These are phyloP conservation scores for Tausonia pullulans DNA, from an alignment of 1,284 basidiomycete genomes.

Conservation along the genomic window DNA sequence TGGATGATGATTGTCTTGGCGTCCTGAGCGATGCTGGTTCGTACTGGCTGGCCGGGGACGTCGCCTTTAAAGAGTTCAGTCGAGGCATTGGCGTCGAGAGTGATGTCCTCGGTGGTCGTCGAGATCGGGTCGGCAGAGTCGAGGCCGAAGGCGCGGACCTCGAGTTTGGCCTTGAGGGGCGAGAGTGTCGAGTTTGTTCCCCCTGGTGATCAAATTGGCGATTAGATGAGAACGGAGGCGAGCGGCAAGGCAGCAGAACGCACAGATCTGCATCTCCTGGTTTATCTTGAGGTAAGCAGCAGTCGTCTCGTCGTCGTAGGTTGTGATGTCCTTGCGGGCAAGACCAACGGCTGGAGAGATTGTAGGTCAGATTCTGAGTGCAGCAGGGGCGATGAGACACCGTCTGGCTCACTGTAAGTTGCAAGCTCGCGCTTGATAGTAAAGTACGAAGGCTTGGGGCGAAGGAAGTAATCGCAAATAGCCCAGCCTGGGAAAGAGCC, in stretches of 20 bases:
- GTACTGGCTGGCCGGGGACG: slow-evolving; percentile 55
- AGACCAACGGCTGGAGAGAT: slow-evolving; percentile 20
- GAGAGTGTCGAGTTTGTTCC: slow-evolving; percentile 61
- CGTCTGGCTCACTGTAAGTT: slow-evolving; percentile 40
- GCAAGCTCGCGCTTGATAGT: slow-evolving; percentile 57
- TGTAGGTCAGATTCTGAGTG: not conserved
- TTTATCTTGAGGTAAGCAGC: slow-evolving; percentile 56
- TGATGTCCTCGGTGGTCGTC: slow-evolving; percentile 39
- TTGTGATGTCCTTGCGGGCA: slow-evolving; percentile 56
- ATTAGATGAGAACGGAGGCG: not conserved
- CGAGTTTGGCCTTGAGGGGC: slow-evolving; percentile 48
- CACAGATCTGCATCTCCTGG: slow-evolving; percentile 24
- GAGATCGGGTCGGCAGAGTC: slow-evolving; percentile 41
- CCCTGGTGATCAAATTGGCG: slow-evolving; percentile 48
- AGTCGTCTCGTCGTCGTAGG: slow-evolving; percentile 46
- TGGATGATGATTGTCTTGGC: slow-evolving; percentile 62
- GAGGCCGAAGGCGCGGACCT: slow-evolving; percentile 57
- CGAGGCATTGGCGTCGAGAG: slow-evolving; percentile 59
- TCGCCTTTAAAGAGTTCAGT: slow-evolving; percentile 63
- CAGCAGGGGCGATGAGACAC: not conserved
- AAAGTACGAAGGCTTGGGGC: slow-evolving; percentile 64
- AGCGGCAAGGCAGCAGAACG: slow-evolving; percentile 6
- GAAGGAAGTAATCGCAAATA: slow-evolving; percentile 62
- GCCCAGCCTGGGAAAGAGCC: slow-evolving; percentile 43
- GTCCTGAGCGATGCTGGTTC: slow-evolving; percentile 53